These are phyloP conservation scores for Retiboletus flavoniger DNA, from an alignment of 1,284 basidiomycete genomes.

Conservation along the genomic window DNA sequence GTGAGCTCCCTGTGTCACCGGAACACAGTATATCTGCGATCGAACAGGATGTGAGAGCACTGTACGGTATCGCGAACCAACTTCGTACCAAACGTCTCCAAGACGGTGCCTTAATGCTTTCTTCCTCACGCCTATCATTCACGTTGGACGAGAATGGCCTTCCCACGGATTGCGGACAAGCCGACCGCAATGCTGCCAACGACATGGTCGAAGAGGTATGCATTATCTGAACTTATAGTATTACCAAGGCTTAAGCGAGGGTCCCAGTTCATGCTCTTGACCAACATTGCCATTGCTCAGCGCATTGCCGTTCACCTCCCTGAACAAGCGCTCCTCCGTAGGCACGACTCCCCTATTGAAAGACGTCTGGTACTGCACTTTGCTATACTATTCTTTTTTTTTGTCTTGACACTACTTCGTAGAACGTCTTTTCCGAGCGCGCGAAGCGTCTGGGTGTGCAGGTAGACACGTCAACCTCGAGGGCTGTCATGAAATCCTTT, in stretches of 20 bases:
- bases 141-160: conserved; percentile 79
- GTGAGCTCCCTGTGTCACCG: conserved; percentile 50
- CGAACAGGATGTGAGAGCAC: conserved; percentile 71
- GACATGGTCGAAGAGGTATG: conserved; percentile 85
- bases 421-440: conserved; percentile 77
- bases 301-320: conserved; percentile 92
- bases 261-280: conserved; percentile 85
- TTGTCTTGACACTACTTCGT: conserved; percentile 13
- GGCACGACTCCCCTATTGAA: conserved; percentile 91
- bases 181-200: conserved; percentile 72
- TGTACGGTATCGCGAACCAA: conserved; percentile 72
- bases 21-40: conserved; percentile 64
- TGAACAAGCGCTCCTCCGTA: conserved; percentile 91
- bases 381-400: background rate
- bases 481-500: conserved; percentile 83
- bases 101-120: conserved; percentile 76
- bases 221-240: background rate
- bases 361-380: conserved; percentile 68
- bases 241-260: conserved; percentile 4
- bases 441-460: conserved; percentile 82
- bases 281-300: conserved; percentile 89
- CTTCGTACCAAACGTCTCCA: conserved; percentile 77
- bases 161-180: conserved; percentile 77
- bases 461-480: conserved; percentile 79
- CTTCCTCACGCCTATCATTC: conserved; percentile 77